Evolutionary conservation across 164 flowering plant species (phyloP).

Genomic region (Tetrastigma voinierianum): DNA sequence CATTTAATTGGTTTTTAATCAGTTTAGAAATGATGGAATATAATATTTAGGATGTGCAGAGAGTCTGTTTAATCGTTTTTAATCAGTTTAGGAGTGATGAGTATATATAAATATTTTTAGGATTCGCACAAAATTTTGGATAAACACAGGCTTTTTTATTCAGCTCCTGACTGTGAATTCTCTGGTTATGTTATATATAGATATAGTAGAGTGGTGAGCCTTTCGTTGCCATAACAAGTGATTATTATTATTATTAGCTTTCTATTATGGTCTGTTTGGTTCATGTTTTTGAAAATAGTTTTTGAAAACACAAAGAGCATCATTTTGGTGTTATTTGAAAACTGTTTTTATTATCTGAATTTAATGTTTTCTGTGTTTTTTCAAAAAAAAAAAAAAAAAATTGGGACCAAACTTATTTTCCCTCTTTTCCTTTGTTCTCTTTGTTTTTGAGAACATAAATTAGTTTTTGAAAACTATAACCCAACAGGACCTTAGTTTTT

Average conservation of each 20-base stretch:
- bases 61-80: background rate
- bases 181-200: slow-evolving; percentile 56
- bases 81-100: slow-evolving; percentile 4
- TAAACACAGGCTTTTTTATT: slow-evolving; percentile 14
- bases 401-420: too few relatives aligned
- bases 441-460: too few relatives aligned
- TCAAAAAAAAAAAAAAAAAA: too few relatives aligned
- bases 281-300: too few relatives aligned
- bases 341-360: too few relatives aligned
- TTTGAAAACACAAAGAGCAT: too few relatives aligned
- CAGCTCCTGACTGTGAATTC: slow-evolving; percentile 26
- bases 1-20: slow-evolving; percentile 5
- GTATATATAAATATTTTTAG: background rate
- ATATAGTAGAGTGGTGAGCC: slow-evolving; percentile 34
- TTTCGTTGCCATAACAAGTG: slow-evolving; percentile 24
- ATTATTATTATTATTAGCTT: slow-evolving; percentile 19
- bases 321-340: too few relatives aligned
- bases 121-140: slow-evolving; percentile 1
- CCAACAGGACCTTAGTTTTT: too few relatives aligned
- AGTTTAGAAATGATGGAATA: slow-evolving; percentile 9
- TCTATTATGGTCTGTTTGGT: too few relatives aligned
- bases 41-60: background rate
- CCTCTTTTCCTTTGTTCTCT: too few relatives aligned
- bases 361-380: too few relatives aligned
- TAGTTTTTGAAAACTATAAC: too few relatives aligned